Percentiles rank a stretch among this genome's conserved stretches.
Conservation (phyloP, 768 basidiomycete genomes). For the Russula lepida region DNA sequence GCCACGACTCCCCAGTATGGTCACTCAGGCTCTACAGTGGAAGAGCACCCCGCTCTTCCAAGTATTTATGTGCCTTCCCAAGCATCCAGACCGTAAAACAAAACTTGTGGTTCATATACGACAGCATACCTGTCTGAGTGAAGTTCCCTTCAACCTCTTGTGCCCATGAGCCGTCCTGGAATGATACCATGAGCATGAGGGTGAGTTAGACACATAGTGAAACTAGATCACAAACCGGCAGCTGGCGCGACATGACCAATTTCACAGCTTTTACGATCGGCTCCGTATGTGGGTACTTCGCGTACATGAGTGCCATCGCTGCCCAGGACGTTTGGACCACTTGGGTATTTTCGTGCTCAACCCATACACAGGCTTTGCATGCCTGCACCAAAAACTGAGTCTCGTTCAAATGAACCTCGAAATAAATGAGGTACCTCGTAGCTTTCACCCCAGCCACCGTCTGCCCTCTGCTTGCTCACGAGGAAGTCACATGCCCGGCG, state of each 20-base stretch:
- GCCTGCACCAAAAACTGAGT: constrained; percentile 40
- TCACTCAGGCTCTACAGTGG: background rate
- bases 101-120: constrained; percentile 92
- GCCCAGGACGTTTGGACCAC: constrained; percentile 94
- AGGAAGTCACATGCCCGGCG: constrained; percentile 80
- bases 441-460: constrained; percentile 98
- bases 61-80: constrained; percentile 73
- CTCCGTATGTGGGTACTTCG: constrained; percentile 67
- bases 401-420: background rate
- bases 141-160: constrained; percentile 93
- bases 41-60: constrained; percentile 34
- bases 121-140: constrained; percentile 80
- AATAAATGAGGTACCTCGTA: constrained; percentile 60
- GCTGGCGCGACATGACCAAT: constrained; percentile 86
- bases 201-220: background rate
- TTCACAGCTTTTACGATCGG: constrained; percentile 72
- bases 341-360: constrained; percentile 77
- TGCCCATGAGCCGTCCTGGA: constrained; percentile 94
- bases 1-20: background rate
- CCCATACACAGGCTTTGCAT: constrained; percentile 70
- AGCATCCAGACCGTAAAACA: constrained; percentile 96
- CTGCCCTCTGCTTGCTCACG: constrained; percentile 69
- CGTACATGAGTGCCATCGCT: constrained; percentile 85
- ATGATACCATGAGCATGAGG: too few relatives aligned
- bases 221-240: constrained; percentile 43